A percentile compares a stretch with the other conserved stretches of the same genome.
phyloP scores from a whole-genome alignment of 192 early-diverging fungal species.

The Dissophora ornata region DNA sequence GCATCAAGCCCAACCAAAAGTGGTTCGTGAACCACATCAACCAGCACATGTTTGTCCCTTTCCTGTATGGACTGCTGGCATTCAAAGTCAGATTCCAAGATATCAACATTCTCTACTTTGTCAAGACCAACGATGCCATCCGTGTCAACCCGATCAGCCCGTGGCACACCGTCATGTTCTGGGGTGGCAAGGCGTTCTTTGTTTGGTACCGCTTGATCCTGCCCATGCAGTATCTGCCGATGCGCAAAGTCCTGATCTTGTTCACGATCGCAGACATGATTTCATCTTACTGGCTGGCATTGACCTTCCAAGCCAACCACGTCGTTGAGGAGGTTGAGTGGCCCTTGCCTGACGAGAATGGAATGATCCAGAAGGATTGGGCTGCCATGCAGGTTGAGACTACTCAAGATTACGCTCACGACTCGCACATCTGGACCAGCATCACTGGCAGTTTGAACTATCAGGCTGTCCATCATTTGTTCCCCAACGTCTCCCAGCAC shows the following conservation, averaged over 20 bases:
- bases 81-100: slow-evolving; percentile 66
- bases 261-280: slow-evolving; percentile 61
- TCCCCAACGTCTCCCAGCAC: slow-evolving; percentile 64
- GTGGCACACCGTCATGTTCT: slow-evolving; percentile 64
- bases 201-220: slow-evolving; percentile 60
- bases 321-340: slow-evolving; percentile 67
- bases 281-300: slow-evolving; percentile 62
- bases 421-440: slow-evolving; percentile 59
- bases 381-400: slow-evolving; percentile 64
- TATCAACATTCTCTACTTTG: slow-evolving; percentile 61
- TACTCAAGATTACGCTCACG: slow-evolving; percentile 67
- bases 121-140: slow-evolving; percentile 61
- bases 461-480: slow-evolving; percentile 64
- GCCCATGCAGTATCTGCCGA: slow-evolving; percentile 51
- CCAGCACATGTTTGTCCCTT: slow-evolving; percentile 63
- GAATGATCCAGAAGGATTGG: slow-evolving; percentile 63
- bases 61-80: slow-evolving; percentile 63
- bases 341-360: slow-evolving; percentile 63
- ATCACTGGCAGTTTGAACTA: slow-evolving; percentile 64
- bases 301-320: slow-evolving; percentile 71
- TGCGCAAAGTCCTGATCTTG: slow-evolving; percentile 49
- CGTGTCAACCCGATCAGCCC: slow-evolving; percentile 58
- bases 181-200: slow-evolving; percentile 69
- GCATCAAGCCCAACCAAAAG: slow-evolving; percentile 62
- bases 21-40: slow-evolving; percentile 63